These are phyloP conservation scores for Beauveria pseudobassiana DNA, from an alignment of 2,329 filamentous ascomycete genomes.

Conservation along the genomic window DNA sequence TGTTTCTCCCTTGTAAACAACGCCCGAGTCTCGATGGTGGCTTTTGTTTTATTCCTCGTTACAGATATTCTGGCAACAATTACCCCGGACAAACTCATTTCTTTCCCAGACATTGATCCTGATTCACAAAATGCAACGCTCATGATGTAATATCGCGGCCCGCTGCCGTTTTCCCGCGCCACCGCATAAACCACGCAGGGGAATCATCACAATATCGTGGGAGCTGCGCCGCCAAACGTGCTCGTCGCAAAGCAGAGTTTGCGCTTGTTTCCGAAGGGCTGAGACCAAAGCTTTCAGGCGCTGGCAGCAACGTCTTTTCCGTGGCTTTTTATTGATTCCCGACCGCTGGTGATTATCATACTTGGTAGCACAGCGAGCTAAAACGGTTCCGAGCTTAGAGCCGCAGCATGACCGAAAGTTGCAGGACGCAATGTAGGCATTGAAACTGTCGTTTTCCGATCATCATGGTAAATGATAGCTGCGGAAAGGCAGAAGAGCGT, in stretches of 20 bases:
- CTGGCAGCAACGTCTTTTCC: neutral
- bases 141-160: neutral
- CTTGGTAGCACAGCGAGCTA: too few species aligned
- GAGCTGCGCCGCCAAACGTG: neutral
- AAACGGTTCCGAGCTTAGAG: too few species aligned
- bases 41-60: neutral
- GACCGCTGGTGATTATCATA: too few species aligned
- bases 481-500: too few species aligned
- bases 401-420: too few species aligned
- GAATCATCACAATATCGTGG: neutral
- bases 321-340: neutral
- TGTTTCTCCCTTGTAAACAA: neutral
- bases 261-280: neutral
- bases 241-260: neutral
- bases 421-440: too few species aligned
- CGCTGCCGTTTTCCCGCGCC: neutral
- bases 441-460: too few species aligned
- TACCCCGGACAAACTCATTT: neutral
- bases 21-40: neutral
- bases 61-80: neutral
- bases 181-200: conserved; percentile 6
- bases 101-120: neutral
- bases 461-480: too few species aligned
- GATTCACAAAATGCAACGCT: neutral
- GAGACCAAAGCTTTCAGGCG: neutral